Evolutionary conservation across 2,329 filamentous ascomycete genomes (phyloP).

Genomic region (Xylariaceae sp.): DNA sequence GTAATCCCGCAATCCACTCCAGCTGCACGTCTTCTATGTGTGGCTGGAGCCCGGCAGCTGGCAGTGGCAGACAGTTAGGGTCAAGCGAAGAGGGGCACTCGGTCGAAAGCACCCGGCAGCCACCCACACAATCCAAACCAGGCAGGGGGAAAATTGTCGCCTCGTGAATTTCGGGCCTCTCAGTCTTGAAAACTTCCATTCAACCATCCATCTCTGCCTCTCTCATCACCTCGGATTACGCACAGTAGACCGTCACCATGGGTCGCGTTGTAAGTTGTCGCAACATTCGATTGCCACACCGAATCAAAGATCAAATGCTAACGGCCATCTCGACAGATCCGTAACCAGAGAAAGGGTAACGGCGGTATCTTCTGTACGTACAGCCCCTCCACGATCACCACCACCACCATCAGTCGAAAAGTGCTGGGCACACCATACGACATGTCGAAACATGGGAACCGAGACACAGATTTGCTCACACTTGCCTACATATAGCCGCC

Average conservation of each 20-base stretch:
- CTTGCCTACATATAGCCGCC: conserved; percentile 52
- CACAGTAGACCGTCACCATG: conserved; percentile 34
- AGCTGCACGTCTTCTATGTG: too few relatives aligned
- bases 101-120: conserved; percentile 8
- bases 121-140: conserved; percentile 32
- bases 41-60: too few relatives aligned
- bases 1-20: too few relatives aligned
- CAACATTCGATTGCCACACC: conserved; percentile 5
- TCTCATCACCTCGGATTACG: conserved; percentile 34
- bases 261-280: conserved; percentile 36
- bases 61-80: conserved; percentile 26
- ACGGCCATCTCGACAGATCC: conserved; percentile 43
- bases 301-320: conserved; percentile 6
- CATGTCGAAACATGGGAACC: too few relatives aligned
- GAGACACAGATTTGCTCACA: conserved; percentile 16
- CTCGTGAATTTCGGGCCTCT: conserved; percentile 26
- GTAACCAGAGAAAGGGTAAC: conserved; percentile 54
- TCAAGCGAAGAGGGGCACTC: conserved; percentile 24
- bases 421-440: background rate
- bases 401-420: conserved; percentile 2
- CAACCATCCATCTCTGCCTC: conserved; percentile 18
- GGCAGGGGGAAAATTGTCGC: conserved; percentile 32
- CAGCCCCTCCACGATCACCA: conserved; percentile 1
- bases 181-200: conserved; percentile 26
- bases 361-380: conserved; percentile 37